A percentile compares a stretch with the other conserved stretches of the same genome.
Evolutionary conservation across 139 green algal genomes (phyloP).

Genomic region (Eudorina sp.): DNA sequence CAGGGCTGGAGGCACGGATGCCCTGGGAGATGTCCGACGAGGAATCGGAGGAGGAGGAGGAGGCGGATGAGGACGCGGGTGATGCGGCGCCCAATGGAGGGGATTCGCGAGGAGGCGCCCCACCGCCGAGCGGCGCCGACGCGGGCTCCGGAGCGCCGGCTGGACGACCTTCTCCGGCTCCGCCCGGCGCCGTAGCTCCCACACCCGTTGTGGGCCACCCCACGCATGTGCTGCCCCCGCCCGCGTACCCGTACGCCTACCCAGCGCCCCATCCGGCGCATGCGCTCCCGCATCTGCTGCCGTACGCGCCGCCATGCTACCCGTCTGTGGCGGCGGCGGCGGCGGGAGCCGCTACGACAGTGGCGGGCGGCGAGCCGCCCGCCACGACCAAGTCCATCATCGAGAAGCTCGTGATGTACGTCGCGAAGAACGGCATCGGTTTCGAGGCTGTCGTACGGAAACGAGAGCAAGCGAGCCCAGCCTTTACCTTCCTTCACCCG

Average conservation of each 20-base stretch:
- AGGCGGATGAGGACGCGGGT: background rate
- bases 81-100: too few relatives aligned
- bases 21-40: background rate
- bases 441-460: constrained; percentile 67
- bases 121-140: too few relatives aligned
- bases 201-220: too few relatives aligned
- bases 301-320: background rate
- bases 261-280: background rate
- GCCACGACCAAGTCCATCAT: constrained; percentile 47
- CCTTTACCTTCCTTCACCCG: constrained; percentile 76
- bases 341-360: background rate
- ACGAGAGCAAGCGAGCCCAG: constrained; percentile 73
- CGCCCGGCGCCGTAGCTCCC: too few relatives aligned
- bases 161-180: too few relatives aligned
- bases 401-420: constrained; percentile 55
- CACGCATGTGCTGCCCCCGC: background rate
- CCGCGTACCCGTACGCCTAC: background rate
- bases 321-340: background rate
- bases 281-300: background rate
- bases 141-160: too few relatives aligned
- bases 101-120: too few relatives aligned
- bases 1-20: background rate
- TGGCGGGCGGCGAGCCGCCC: background rate
- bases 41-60: background rate
- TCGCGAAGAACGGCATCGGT: constrained; percentile 43